Percentiles rank a stretch among this genome's conserved stretches.
Conservation (phyloP, 352 stramenopile genomes). For the Pythium rhizo-oryzae region DNA sequence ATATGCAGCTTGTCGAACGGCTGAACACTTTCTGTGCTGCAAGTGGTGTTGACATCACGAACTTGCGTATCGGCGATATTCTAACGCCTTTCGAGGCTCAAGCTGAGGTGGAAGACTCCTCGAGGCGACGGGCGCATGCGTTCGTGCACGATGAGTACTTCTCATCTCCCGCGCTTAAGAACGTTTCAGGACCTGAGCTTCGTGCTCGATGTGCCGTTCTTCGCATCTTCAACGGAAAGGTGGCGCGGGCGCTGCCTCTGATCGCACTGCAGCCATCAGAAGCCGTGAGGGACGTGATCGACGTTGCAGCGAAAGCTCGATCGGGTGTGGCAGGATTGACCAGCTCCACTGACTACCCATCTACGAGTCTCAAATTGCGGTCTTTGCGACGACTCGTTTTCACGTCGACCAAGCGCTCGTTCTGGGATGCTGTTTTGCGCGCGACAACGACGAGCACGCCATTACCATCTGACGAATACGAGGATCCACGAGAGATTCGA, state of each 20-base stretch:
- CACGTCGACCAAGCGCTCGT: constrained; percentile 92
- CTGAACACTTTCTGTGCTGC: constrained; percentile 82
- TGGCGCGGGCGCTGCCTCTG: constrained; percentile 80
- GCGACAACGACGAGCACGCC: constrained; percentile 96
- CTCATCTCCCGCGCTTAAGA: constrained; percentile 64
- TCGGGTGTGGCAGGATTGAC: constrained; percentile 9
- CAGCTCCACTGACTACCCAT: constrained; percentile 55
- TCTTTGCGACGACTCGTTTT: constrained; percentile 83
- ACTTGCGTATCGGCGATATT: constrained; percentile 72
- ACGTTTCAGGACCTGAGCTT: constrained; percentile 67
- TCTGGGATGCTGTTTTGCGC: constrained; percentile 94
- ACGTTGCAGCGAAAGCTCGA: constrained; percentile 36
- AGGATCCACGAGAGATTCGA: constrained; percentile 97
- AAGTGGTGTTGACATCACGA: constrained; percentile 82
- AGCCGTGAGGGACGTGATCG: constrained; percentile 46
- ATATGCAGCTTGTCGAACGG: constrained; percentile 87
- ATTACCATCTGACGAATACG: constrained; percentile 98
- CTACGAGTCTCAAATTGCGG: constrained; percentile 76
- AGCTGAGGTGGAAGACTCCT: neutral
- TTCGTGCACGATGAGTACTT: constrained; percentile 77
- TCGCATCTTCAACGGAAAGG: constrained; percentile 92
- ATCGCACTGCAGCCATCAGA: constrained; percentile 76
- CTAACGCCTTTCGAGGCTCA: constrained; percentile 35
- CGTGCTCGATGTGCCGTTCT: constrained; percentile 92
- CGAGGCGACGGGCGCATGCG: constrained; percentile 9